Percentiles rank a stretch among this genome's conserved stretches.
phyloP scores from a whole-genome alignment of 306 rosid species.

The Pyrus bretschneideri region DNA sequence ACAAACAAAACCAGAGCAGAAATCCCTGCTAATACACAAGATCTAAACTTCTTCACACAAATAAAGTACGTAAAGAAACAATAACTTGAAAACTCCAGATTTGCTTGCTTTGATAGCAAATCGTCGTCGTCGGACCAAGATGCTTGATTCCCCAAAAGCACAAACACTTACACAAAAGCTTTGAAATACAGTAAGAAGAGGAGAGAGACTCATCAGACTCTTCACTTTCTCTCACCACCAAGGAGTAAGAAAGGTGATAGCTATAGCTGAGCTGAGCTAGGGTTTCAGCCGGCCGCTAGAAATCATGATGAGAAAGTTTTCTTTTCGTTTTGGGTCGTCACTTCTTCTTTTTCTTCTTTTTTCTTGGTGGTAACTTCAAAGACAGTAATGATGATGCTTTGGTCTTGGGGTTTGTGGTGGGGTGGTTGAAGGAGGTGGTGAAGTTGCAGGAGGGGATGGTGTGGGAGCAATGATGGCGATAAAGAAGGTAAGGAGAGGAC shows the following conservation, averaged over 20 bases:
- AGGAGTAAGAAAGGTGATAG: not conserved
- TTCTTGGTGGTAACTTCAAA: constrained; percentile 1
- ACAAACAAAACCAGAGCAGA: not conserved
- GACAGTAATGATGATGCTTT: constrained; percentile 43
- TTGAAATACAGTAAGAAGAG: not conserved
- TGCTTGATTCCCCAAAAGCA: constrained; percentile 81
- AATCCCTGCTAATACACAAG: not conserved
- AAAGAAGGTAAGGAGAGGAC: constrained; percentile 44
- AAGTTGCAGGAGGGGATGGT: constrained; percentile 13
- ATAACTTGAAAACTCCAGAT: constrained; percentile 18
- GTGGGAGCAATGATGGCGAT: constrained; percentile 74
- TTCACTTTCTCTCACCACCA: not conserved
- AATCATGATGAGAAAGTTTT: not conserved
- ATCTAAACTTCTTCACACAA: not conserved
- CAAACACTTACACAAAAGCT: not conserved
- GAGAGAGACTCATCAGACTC: not conserved
- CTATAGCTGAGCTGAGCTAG: not conserved
- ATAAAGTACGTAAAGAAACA: not conserved
- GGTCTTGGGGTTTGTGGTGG: constrained; percentile 33
- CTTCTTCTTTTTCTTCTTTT: not conserved
- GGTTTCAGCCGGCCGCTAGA: not conserved
- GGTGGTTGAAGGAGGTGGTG: constrained; percentile 30
- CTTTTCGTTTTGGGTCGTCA: not conserved
- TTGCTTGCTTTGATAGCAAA: constrained; percentile 37
- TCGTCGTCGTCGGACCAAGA: constrained; percentile 82